Percentiles rank a stretch among this genome's conserved stretches.
Evolutionary conservation across 129 eudicot species (phyloP).

Genomic region (Tanacetum coccineum): DNA sequence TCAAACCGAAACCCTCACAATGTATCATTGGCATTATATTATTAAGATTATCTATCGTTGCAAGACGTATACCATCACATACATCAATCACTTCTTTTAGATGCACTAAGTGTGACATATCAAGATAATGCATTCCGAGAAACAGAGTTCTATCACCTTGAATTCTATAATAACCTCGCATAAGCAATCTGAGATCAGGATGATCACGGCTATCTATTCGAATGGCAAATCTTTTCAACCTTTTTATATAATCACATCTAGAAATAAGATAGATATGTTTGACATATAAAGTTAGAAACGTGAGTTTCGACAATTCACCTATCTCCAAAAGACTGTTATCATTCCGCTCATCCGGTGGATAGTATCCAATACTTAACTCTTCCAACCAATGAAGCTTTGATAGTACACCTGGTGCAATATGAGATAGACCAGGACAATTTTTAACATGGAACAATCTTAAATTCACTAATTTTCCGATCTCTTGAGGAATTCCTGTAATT

Average conservation of each 20-base stretch:
- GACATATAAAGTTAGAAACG: background rate
- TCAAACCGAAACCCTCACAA: background rate
- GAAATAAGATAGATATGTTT: no score
- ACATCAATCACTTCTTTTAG: background rate
- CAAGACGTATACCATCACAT: background rate
- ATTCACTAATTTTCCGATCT: background rate
- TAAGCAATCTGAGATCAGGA: no score
- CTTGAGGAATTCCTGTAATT: slow-evolving; percentile 7
- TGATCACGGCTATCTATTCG: background rate
- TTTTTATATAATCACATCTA: no score
- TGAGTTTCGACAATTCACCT: background rate
- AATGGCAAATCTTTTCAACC: background rate
- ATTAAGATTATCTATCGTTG: background rate
- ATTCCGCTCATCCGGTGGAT: background rate
- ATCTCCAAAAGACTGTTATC: background rate
- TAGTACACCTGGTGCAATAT: no score
- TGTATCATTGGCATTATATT: no score
- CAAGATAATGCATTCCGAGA: background rate
- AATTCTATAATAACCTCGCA: no score
- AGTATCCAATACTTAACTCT: background rate
- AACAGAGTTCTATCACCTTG: background rate
- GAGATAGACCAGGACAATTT: no score
- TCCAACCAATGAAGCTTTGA: no score
- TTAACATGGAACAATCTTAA: no score
- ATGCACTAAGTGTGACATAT: background rate